Percentiles rank a stretch among this genome's conserved stretches.
These are phyloP conservation scores for Daedaleopsis nitida DNA, from an alignment of 768 basidiomycete species.

Conservation along the genomic window DNA sequence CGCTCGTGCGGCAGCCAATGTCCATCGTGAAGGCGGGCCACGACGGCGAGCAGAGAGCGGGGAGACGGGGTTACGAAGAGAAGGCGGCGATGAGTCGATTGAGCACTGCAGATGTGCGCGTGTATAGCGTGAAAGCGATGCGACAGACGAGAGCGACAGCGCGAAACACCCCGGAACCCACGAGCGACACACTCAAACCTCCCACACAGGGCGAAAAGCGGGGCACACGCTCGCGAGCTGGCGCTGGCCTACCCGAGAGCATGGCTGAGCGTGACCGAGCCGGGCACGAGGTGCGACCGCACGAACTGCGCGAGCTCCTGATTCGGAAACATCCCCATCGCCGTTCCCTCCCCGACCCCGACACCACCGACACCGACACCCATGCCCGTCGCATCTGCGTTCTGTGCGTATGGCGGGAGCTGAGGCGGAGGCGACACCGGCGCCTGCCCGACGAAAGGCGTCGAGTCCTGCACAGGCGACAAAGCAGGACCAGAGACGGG, in stretches of 20 bases:
- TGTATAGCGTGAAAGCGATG: no score
- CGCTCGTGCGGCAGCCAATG: no score
- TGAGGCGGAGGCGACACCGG: neutral
- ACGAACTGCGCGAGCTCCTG: conserved; percentile 18
- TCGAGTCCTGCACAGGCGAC: neutral
- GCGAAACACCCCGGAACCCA: no score
- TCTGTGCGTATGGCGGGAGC: neutral
- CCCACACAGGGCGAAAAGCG: no score
- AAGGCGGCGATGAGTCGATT: no score
- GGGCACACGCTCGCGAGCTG: no score
- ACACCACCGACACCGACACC: neutral
- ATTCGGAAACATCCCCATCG: conserved; percentile 7
- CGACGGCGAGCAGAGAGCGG: no score
- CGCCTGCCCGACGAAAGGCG: neutral
- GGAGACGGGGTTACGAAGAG: no score
- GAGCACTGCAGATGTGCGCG: no score
- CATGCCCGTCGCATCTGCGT: neutral
- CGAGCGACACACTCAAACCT: no score
- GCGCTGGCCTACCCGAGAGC: conserved; percentile 7
- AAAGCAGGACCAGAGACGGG: neutral
- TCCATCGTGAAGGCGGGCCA: no score
- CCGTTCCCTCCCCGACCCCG: neutral
- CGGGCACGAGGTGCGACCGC: conserved; percentile 12
- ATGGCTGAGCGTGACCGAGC: conserved; percentile 20
- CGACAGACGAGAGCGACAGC: no score